phyloP scores from a whole-genome alignment of 1,139 yeast species.

The Lodderomyces theae region DNA sequence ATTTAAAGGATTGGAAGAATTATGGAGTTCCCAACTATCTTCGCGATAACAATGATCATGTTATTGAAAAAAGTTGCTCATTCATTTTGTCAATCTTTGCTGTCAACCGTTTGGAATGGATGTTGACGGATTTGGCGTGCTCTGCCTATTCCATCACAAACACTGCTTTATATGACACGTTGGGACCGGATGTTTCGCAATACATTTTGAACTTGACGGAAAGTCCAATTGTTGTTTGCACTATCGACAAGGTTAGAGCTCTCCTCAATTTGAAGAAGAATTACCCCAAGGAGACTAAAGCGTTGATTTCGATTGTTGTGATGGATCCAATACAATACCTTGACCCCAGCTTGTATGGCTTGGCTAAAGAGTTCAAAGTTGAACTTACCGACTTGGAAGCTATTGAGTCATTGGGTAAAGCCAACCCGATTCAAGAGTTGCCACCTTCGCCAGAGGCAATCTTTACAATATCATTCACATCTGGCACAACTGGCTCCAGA shows the following conservation, averaged over 20 bases:
- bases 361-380: slow-evolving; percentile 22
- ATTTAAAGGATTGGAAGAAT: slow-evolving; percentile 16
- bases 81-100: slow-evolving; percentile 32
- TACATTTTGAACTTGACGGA: slow-evolving; percentile 28
- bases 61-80: slow-evolving; percentile 18
- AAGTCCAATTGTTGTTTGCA: slow-evolving; percentile 31
- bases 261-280: slow-evolving; percentile 22
- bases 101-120: slow-evolving; percentile 35
- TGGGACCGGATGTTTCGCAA: slow-evolving; percentile 28
- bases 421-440: slow-evolving; percentile 39
- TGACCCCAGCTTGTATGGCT: slow-evolving; percentile 14
- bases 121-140: slow-evolving; percentile 36
- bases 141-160: slow-evolving; percentile 31
- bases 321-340: slow-evolving; percentile 29
- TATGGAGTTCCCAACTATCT: slow-evolving; percentile 8
- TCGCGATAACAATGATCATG: slow-evolving; percentile 10
- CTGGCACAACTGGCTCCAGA: slow-evolving; percentile 64
- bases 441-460: slow-evolving; percentile 52
- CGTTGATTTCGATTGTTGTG: slow-evolving; percentile 26
- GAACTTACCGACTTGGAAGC: slow-evolving; percentile 44
- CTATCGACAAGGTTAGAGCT: slow-evolving; percentile 26
- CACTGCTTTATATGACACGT: slow-evolving; percentile 37
- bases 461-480: slow-evolving; percentile 70
- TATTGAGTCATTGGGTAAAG: slow-evolving; percentile 48
- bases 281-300: slow-evolving; percentile 19